phyloP scores from a whole-genome alignment of 441 rosid species.

The Populus hybrid region DNA sequence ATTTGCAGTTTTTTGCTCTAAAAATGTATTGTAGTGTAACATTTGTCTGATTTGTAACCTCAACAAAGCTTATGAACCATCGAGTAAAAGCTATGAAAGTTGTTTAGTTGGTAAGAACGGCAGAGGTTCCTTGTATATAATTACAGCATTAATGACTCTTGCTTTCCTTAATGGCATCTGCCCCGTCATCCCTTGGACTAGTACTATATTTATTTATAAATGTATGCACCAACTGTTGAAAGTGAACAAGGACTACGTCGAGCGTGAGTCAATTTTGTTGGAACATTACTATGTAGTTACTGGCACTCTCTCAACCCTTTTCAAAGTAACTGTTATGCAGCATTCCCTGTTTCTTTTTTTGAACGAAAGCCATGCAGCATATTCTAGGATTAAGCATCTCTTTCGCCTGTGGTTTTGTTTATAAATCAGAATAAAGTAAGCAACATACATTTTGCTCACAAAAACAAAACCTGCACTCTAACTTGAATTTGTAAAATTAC shows the following conservation, averaged over 20 bases:
- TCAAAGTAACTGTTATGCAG: not conserved
- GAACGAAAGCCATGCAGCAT: not conserved
- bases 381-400: too few relatives aligned
- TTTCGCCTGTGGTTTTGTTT: not conserved
- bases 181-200: not conserved
- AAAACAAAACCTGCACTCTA: slow-evolving; percentile 17
- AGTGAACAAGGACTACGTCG: too few relatives aligned
- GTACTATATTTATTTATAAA: not conserved
- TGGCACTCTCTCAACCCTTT: not conserved
- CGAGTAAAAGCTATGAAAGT: not conserved
- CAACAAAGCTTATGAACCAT: not conserved
- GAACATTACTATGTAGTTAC: too few relatives aligned
- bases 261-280: too few relatives aligned
- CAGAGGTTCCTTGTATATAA: not conserved
- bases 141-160: not conserved
- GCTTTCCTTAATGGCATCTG: not conserved
- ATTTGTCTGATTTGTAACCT: not conserved
- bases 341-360: not conserved
- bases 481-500: slow-evolving; percentile 24
- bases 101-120: not conserved
- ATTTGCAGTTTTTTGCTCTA: not conserved
- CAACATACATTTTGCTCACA: not conserved
- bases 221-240: not conserved
- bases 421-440: not conserved
- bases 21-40: not conserved